Evolutionary conservation across 345 rosid species (phyloP).

Genomic region (Acer campestre): DNA sequence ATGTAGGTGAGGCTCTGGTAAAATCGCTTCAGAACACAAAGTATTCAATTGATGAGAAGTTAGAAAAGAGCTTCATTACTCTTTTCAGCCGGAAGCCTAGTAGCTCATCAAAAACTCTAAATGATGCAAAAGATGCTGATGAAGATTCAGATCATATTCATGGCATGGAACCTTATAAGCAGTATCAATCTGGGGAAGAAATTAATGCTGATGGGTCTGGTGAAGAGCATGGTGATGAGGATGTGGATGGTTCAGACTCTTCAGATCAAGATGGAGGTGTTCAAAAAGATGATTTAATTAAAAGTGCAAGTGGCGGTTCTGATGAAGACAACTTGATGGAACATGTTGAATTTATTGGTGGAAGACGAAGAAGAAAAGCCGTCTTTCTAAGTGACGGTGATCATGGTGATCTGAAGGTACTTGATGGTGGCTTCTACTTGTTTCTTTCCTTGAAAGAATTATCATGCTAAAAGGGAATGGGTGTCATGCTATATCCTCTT

Average conservation of each 20-base stretch:
- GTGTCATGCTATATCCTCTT: not conserved
- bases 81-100: constrained; percentile 56
- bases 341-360: constrained; percentile 61
- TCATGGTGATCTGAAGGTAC: constrained; percentile 45
- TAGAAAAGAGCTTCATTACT: constrained; percentile 72
- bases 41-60: constrained; percentile 83
- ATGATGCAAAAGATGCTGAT: constrained; percentile 32
- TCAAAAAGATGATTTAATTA: constrained; percentile 18
- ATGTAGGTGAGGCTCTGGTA: constrained; percentile 83
- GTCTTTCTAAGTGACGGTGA: constrained; percentile 49
- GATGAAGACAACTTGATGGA: constrained; percentile 47
- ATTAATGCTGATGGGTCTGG: constrained; percentile 30
- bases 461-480: not conserved
- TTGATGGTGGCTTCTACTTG: not conserved
- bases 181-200: constrained; percentile 35
- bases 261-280: constrained; percentile 40
- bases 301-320: constrained; percentile 25
- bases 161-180: constrained; percentile 42
- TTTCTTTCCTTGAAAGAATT: not conserved
- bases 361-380: constrained; percentile 87
- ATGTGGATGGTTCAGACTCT: constrained; percentile 46
- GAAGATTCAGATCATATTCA: constrained; percentile 28
- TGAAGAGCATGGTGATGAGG: constrained; percentile 38
- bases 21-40: constrained; percentile 83
- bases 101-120: constrained; percentile 35